These are phyloP conservation scores for Xerocomus nothofagi DNA, from an alignment of 1,284 basidiomycete genomes.

Conservation along the genomic window DNA sequence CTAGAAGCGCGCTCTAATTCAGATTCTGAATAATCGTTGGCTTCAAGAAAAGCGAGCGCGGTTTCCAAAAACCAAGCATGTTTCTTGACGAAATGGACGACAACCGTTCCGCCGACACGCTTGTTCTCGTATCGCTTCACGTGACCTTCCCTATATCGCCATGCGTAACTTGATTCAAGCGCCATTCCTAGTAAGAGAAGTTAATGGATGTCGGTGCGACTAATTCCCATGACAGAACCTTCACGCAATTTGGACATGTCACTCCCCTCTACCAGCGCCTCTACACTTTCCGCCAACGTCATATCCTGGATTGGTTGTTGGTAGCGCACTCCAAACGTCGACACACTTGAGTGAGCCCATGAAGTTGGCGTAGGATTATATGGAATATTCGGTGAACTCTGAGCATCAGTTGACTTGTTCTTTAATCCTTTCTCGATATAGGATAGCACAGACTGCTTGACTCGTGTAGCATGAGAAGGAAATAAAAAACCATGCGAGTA, in stretches of 20 bases:
- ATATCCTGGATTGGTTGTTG: slow-evolving; percentile 68
- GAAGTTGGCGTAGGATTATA: slow-evolving; percentile 45
- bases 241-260: slow-evolving; percentile 70
- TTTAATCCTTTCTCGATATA: slow-evolving; percentile 42
- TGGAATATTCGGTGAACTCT: slow-evolving; percentile 4
- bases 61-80: slow-evolving; percentile 97
- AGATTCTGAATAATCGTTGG: slow-evolving; percentile 55
- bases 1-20: slow-evolving; percentile 23
- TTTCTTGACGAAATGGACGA: slow-evolving; percentile 97
- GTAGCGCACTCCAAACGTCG: slow-evolving; percentile 83
- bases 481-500: slow-evolving; percentile 98
- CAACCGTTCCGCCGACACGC: slow-evolving; percentile 88
- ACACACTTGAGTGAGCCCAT: slow-evolving; percentile 85
- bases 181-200: slow-evolving; percentile 44
- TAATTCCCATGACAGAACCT: slow-evolving; percentile 40
- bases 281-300: slow-evolving; percentile 73
- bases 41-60: slow-evolving; percentile 81
- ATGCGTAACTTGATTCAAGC: slow-evolving; percentile 59
- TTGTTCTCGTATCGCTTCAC: slow-evolving; percentile 63
- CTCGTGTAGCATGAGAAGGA: slow-evolving; percentile 81
- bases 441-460: slow-evolving; percentile 51
- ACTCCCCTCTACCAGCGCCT: slow-evolving; percentile 92
- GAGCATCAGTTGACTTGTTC: slow-evolving; percentile 25
- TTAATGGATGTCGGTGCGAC: slow-evolving; percentile 1
- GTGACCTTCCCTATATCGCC: slow-evolving; percentile 71